Evolutionary conservation across 768 basidiomycete species (phyloP).

Genomic region (Trametes coccinea): DNA sequence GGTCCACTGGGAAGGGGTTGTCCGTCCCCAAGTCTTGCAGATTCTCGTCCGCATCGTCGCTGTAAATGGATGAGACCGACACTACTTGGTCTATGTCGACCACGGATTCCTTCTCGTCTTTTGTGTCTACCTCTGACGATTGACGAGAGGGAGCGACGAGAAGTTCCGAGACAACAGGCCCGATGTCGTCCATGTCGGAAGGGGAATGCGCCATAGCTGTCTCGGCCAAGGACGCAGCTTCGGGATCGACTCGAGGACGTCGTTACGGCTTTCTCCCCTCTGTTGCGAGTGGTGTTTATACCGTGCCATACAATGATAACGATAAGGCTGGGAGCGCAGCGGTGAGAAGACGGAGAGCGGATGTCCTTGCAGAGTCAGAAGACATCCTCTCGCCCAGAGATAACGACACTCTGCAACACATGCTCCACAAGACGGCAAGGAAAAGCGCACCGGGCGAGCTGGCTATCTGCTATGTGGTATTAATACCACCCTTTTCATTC

Average conservation of each 20-base stretch:
- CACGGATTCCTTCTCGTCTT: slow-evolving; percentile 14
- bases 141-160: neutral
- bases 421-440: no score
- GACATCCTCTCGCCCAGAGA: neutral
- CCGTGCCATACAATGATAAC: neutral
- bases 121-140: neutral
- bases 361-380: neutral
- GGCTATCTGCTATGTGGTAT: no score
- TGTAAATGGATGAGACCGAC: slow-evolving; percentile 3
- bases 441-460: no score
- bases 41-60: slow-evolving; percentile 8
- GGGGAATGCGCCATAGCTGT: neutral
- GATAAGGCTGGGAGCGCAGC: neutral
- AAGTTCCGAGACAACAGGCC: neutral
- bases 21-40: slow-evolving; percentile 18
- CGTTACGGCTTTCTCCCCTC: no score
- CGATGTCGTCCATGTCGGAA: neutral
- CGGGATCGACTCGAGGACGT: no score
- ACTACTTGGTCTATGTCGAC: slow-evolving; percentile 4
- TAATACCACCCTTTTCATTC: no score
- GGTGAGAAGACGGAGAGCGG: neutral
- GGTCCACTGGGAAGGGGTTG: slow-evolving; percentile 24
- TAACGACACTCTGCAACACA: neutral
- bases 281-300: neutral
- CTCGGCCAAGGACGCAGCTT: no score